phyloP scores from a whole-genome alignment of 2,329 filamentous ascomycete species.

The Colletotrichum lentis region DNA sequence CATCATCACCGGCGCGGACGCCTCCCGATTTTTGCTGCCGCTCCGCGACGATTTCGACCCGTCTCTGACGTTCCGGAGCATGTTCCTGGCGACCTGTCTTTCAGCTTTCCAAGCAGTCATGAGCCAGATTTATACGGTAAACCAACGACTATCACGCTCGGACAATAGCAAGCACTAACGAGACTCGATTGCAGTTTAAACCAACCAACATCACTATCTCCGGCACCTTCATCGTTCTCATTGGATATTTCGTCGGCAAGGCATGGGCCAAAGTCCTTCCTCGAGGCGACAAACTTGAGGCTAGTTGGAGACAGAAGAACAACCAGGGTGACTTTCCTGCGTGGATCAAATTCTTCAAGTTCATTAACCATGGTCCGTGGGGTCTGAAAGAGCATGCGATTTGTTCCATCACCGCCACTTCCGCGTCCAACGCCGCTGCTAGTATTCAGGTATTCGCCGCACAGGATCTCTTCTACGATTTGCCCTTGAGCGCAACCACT shows the following conservation, averaged over 20 bases:
- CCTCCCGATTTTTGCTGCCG: conserved; percentile 57
- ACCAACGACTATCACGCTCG: conserved; percentile 28
- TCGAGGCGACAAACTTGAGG: conserved; percentile 59
- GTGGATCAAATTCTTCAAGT: conserved; percentile 51
- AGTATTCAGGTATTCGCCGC: conserved; percentile 56
- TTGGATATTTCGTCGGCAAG: conserved; percentile 64
- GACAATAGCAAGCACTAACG: background rate
- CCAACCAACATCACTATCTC: conserved; percentile 57
- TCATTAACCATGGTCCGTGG: conserved; percentile 63
- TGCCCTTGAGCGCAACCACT: conserved; percentile 55
- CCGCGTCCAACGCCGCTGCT: conserved; percentile 58
- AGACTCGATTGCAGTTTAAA: conserved; percentile 55
- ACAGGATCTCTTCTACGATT: conserved; percentile 61
- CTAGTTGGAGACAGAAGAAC: conserved; percentile 55
- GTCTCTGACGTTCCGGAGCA: conserved; percentile 61
- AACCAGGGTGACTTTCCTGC: conserved; percentile 53
- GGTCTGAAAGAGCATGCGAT: conserved; percentile 65
- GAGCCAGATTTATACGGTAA: conserved; percentile 62
- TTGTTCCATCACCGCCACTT: conserved; percentile 62
- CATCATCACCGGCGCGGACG: conserved; percentile 62
- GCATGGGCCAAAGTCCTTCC: conserved; percentile 57
- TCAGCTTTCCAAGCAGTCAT: conserved; percentile 64
- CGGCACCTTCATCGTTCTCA: conserved; percentile 65
- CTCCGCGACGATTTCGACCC: conserved; percentile 62
- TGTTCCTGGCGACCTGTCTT: conserved; percentile 59